phyloP scores from a whole-genome alignment of 2,329 filamentous ascomycete genomes.

The Plenodomus tracheiphilus region DNA sequence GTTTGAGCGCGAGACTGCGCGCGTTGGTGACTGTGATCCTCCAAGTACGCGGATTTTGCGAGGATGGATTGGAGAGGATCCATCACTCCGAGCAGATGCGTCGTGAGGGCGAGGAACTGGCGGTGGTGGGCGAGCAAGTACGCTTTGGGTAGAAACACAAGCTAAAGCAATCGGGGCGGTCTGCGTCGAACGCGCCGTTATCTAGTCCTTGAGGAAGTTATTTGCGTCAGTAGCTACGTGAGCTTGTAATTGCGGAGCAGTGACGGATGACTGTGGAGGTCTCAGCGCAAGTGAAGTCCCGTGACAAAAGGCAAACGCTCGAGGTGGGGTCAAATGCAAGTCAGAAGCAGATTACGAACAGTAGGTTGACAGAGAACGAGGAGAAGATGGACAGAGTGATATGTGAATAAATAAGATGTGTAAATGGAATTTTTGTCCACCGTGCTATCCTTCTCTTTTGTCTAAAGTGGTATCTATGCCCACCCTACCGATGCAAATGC shows the following conservation, averaged over 20 bases:
- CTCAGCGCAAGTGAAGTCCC: background rate
- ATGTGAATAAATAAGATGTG: background rate
- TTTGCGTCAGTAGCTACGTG: no score
- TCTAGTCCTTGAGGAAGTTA: no score
- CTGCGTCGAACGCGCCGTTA: no score
- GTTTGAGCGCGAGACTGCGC: background rate
- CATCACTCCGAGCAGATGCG: no score
- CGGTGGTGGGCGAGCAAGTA: no score
- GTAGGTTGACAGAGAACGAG: background rate
- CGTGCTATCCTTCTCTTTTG: background rate
- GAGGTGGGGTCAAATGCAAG: constrained; percentile 4
- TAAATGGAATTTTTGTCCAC: constrained; percentile 1
- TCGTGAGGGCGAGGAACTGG: no score
- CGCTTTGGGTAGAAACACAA: no score
- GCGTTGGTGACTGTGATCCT: background rate
- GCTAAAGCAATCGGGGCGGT: no score
- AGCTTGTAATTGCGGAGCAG: no score
- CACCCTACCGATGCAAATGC: constrained; percentile 32
- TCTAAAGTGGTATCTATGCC: constrained; percentile 25
- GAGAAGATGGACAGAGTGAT: background rate
- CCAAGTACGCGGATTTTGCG: no score
- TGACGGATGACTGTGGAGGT: background rate
- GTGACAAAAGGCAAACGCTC: constrained; percentile 7
- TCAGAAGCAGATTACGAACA: background rate
- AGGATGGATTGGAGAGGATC: no score